A percentile compares a stretch with the other conserved stretches of the same genome.
Conservation (phyloP, 2,329 filamentous ascomycete species). For the Penicillium sp. region DNA sequence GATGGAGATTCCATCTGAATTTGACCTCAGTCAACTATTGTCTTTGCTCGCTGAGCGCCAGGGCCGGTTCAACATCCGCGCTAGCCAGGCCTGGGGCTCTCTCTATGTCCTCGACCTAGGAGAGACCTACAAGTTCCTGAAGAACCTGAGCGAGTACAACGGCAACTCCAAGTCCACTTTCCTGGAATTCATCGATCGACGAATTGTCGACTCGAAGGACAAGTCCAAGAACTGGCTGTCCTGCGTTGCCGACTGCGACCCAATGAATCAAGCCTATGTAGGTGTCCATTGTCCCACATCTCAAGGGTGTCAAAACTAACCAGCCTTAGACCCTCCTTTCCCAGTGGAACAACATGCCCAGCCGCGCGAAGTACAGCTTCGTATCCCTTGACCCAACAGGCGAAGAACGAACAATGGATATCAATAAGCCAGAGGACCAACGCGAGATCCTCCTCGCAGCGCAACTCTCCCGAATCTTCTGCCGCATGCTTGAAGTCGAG, state of each 20-base stretch:
- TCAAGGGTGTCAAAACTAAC: neutral
- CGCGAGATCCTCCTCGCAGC: conserved; percentile 37
- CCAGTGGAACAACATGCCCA: conserved; percentile 41
- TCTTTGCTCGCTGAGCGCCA: conserved; percentile 33
- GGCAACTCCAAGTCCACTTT: conserved; percentile 34
- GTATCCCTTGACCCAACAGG: conserved; percentile 25
- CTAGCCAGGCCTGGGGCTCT: conserved; percentile 36
- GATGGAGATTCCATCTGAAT: conserved; percentile 36
- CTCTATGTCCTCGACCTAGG: conserved; percentile 37
- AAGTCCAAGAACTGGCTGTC: conserved; percentile 39
- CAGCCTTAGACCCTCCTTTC: conserved; percentile 34
- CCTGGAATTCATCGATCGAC: conserved; percentile 39
- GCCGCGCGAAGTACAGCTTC: conserved; percentile 38
- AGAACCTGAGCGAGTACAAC: conserved; percentile 32
- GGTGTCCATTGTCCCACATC: conserved; percentile 14
- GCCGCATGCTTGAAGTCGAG: conserved; percentile 41
- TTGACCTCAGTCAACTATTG: conserved; percentile 34
- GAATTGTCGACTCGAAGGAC: conserved; percentile 38
- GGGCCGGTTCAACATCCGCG: conserved; percentile 38
- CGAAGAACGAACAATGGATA: conserved; percentile 34
- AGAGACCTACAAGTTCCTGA: conserved; percentile 36
- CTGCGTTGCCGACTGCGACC: conserved; percentile 36
- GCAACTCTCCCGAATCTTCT: conserved; percentile 40
- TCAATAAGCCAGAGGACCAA: conserved; percentile 29
- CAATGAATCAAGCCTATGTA: conserved; percentile 35